Percentiles rank a stretch among this genome's conserved stretches.
Evolutionary conservation across 352 stramenopile species (phyloP).

Genomic region (Phytophthora ohioensis): DNA sequence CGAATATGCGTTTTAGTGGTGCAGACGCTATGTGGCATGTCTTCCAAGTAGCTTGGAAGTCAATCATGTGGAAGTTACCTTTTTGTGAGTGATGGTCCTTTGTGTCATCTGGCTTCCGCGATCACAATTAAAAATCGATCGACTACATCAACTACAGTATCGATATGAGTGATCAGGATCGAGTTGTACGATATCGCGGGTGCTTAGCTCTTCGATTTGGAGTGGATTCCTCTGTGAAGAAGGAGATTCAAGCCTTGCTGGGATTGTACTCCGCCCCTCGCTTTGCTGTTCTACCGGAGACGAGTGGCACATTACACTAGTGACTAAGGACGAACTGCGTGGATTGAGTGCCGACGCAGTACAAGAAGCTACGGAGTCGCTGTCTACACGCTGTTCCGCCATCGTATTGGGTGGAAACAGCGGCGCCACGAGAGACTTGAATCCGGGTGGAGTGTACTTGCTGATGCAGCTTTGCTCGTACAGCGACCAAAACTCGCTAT

Average conservation of each 20-base stretch:
- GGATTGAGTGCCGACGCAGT: conserved; percentile 31
- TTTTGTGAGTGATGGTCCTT: conserved; percentile 31
- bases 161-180: conserved; percentile 21
- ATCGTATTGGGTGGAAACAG: conserved; percentile 49
- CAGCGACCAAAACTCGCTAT: conserved; percentile 47
- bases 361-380: conserved; percentile 39
- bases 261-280: neutral
- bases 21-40: neutral
- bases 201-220: conserved; percentile 48
- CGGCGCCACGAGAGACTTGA: conserved; percentile 17
- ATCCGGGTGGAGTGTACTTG: conserved; percentile 40
- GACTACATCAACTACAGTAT: too few relatives aligned
- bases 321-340: conserved; percentile 62
- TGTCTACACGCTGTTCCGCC: conserved; percentile 45
- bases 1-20: conserved; percentile 8
- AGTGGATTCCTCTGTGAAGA: conserved; percentile 27
- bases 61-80: neutral
- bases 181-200: conserved; percentile 42
- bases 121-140: conserved; percentile 6
- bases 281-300: conserved; percentile 27
- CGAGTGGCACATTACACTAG: conserved; percentile 69
- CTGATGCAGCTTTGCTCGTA: conserved; percentile 37
- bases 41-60: neutral
- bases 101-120: neutral
- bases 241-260: conserved; percentile 34